Evolutionary conservation across 2,329 filamentous ascomycete species (phyloP), one percentile per base, ranked within the genome.

Genomic region (Xylariaceae sp.): DNA sequence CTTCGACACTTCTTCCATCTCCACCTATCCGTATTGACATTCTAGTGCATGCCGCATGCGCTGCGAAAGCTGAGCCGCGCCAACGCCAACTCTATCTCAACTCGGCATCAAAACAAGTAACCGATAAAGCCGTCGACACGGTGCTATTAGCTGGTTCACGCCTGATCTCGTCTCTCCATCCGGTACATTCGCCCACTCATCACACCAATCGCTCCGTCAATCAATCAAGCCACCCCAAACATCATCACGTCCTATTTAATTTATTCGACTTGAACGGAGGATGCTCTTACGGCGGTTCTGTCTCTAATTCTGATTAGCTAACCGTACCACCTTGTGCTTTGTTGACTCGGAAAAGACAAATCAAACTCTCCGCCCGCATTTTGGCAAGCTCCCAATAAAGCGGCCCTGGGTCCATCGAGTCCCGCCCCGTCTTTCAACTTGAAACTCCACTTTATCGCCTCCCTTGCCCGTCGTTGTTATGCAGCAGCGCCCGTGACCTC

Each of bases 1-100:
- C 46, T 51, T 52, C 41, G 43, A 42, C 51, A 47, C 46, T 43
- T 51, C 52, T 56, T 54, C 56, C 51, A 30, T 53, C 50, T 53
- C 19, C 12, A 40, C 39, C 39, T 6, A 9, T n/a, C 39, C n/a
- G 26, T 26, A n/a, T 40, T 11, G 35, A 37, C 32, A 39, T n/a
- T 19, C 19, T 19, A 19, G 19, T 30, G 9, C 37, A 43, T 47
- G 48, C 51, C 51, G 47, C 8, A 60, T 53, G 47, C 40, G 44
- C 53, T 47, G 45, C 56, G 30, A 49, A 40, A 51, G 35, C 50
- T 39, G 52, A 50, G 31, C 45, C 54, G 31, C 50, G 47, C 35
- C 48, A 47, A 43, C 8, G 35, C 35, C 35, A 37, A 11, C 8
- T 3, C 35, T 3, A 11, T 7, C 5, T 11, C 12, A 11, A 7